phyloP scores from a whole-genome alignment of 345 rosid species.

The Heritiera littoralis region DNA sequence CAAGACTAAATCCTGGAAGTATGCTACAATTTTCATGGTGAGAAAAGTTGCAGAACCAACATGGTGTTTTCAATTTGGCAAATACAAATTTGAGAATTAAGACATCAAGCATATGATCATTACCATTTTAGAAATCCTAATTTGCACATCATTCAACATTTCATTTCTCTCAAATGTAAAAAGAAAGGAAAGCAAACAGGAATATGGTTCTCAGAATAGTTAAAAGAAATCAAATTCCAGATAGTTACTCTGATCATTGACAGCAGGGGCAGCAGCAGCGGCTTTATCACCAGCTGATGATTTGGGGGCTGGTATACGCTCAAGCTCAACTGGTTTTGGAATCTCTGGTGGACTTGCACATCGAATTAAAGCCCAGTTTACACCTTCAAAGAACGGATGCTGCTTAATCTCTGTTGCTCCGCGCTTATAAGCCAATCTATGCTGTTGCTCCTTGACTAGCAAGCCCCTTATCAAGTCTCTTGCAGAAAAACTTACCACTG shows the following conservation, averaged over 20 bases:
- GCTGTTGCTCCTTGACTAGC: constrained; percentile 81
- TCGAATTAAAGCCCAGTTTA: constrained; percentile 81
- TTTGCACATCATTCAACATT: constrained; percentile 20
- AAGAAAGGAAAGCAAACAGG: constrained; percentile 15
- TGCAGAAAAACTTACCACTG: constrained; percentile 71
- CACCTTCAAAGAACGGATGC: constrained; percentile 83
- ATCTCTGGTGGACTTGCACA: constrained; percentile 83
- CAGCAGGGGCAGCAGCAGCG: constrained; percentile 24
- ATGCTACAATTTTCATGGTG: constrained; percentile 1
- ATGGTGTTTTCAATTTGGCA: constrained; percentile 11
- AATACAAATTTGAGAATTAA: constrained; percentile 4
- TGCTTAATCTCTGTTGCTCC: constrained; percentile 86
- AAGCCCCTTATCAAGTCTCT: constrained; percentile 77
- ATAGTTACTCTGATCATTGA: constrained; percentile 49
- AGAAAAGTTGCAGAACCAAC: constrained; percentile 5
- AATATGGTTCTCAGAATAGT: constrained; percentile 15
- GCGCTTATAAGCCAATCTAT: constrained; percentile 71
- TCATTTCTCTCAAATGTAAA: not conserved
- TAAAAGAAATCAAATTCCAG: constrained; percentile 81
- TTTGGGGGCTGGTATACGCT: constrained; percentile 37
- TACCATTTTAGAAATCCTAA: constrained; percentile 12
- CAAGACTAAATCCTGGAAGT: not conserved
- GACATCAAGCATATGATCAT: constrained; percentile 14
- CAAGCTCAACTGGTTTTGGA: constrained; percentile 70
- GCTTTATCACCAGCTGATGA: constrained; percentile 52